Evolutionary conservation across 169 alveolate species (phyloP).

Genomic region (Fabrea salina): DNA sequence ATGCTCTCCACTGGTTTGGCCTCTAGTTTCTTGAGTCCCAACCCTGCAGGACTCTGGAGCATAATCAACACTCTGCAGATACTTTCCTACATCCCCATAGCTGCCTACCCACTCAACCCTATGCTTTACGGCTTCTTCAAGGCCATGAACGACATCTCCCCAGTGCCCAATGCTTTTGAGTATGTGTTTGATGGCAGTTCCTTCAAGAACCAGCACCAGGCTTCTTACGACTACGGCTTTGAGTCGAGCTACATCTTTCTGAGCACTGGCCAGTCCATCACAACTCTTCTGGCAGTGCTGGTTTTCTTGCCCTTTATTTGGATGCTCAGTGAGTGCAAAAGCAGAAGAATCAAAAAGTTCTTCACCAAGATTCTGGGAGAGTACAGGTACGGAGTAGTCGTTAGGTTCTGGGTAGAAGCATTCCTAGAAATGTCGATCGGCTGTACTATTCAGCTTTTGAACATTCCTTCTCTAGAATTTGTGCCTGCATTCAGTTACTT

Average conservation of each 20-base stretch:
- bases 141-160: not conserved
- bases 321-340: not conserved
- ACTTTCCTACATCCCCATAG: not conserved
- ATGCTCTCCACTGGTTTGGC: too few species aligned
- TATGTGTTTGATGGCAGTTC: not conserved
- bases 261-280: not conserved
- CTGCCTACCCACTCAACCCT: not conserved
- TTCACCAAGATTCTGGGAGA: not conserved
- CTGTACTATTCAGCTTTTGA: not conserved
- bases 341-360: too few species aligned
- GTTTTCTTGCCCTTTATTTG: not conserved
- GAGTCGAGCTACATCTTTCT: not conserved
- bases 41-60: not conserved
- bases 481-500: too few species aligned
- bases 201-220: not conserved
- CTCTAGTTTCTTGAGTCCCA: not conserved
- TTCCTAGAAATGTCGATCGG: conserved; percentile 13
- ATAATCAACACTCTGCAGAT: conserved; percentile 1
- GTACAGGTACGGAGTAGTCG: not conserved
- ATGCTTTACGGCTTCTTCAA: not conserved
- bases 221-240: not conserved
- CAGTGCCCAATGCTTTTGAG: not conserved
- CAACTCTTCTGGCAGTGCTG: not conserved
- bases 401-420: conserved; percentile 8
- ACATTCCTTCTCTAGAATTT: too few species aligned